Conservation (phyloP, 106 monocot genomes). For the Dioscorea dumetorum region DNA sequence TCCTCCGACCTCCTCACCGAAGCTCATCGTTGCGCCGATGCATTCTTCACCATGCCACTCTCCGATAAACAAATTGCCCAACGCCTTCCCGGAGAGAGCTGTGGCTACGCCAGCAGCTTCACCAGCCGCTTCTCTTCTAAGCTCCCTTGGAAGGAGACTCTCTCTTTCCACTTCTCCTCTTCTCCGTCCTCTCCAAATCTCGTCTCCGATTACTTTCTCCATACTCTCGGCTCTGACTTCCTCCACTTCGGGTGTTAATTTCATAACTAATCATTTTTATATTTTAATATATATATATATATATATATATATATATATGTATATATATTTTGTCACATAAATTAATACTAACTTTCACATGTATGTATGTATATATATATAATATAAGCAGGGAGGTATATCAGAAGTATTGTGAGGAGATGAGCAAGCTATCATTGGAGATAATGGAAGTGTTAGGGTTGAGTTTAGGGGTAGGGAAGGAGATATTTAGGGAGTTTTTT, state of each 20-base stretch:
- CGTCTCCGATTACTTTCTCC: constrained; percentile 21
- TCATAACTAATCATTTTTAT: not conserved
- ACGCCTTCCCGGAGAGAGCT: constrained; percentile 17
- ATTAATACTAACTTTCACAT: not conserved
- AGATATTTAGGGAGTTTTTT: constrained; percentile 24
- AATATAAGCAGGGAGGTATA: constrained; percentile 29
- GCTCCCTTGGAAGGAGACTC: constrained; percentile 41
- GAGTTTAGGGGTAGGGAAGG: constrained; percentile 34
- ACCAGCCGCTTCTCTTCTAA: constrained; percentile 20
- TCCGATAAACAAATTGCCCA: constrained; percentile 10
- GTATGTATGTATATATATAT: too few relatives aligned
- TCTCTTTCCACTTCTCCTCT: constrained; percentile 32
- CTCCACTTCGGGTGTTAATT: constrained; percentile 29
- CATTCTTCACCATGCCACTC: constrained; percentile 23
- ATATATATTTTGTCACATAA: too few relatives aligned
- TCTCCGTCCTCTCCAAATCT: not conserved
- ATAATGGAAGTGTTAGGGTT: constrained; percentile 43
- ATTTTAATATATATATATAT: not conserved
- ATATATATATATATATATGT: too few relatives aligned
- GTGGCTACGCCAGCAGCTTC: constrained; percentile 25
- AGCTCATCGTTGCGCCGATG: constrained; percentile 1
- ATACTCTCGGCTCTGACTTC: constrained; percentile 25
- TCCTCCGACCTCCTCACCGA: not conserved
- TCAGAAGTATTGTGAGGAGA: constrained; percentile 44
- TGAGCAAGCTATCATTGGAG: constrained; percentile 34